A percentile compares a stretch with the other conserved stretches of the same genome.
Evolutionary conservation across 1,284 basidiomycete genomes (phyloP).

Genomic region (Cryptococcus sp.): DNA sequence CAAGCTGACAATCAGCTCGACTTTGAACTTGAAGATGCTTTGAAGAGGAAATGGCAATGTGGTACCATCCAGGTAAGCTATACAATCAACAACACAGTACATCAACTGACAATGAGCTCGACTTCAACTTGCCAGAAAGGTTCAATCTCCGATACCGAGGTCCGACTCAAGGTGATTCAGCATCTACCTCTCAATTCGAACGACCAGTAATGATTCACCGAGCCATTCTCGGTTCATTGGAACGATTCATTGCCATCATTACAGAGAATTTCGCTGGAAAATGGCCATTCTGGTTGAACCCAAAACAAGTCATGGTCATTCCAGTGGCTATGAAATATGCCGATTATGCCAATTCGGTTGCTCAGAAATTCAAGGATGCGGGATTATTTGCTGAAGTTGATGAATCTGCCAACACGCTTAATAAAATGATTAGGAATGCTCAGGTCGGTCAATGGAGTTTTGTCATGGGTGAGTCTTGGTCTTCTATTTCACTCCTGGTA

Average conservation of each 20-base stretch:
- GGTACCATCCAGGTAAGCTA: constrained; percentile 68
- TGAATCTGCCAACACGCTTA: constrained; percentile 84
- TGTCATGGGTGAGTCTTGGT: constrained; percentile 69
- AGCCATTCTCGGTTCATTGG: constrained; percentile 89
- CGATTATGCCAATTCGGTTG: constrained; percentile 82
- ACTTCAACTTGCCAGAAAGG: constrained; percentile 98
- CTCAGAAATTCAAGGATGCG: constrained; percentile 60
- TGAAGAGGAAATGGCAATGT: constrained; percentile 92
- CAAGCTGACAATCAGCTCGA: constrained; percentile 56
- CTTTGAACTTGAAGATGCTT: constrained; percentile 91
- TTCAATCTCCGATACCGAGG: constrained; percentile 93
- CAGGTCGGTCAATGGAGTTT: constrained; percentile 96
- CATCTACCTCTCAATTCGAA: constrained; percentile 51
- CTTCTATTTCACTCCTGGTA: not conserved
- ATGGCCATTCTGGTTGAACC: constrained; percentile 99
- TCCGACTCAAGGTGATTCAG: constrained; percentile 53
- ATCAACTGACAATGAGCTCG: constrained; percentile 61
- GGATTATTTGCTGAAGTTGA: constrained; percentile 91
- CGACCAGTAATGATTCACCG: constrained; percentile 98
- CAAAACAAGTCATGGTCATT: constrained; percentile 89
- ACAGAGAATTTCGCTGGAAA: constrained; percentile 97
- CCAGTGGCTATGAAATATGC: constrained; percentile 82
- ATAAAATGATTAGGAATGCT: constrained; percentile 93
- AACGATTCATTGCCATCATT: constrained; percentile 95
- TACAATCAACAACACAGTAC: not conserved